Evolutionary conservation across 2,329 filamentous ascomycete genomes (phyloP).

Genomic region (Cladobotryum protrusum): DNA sequence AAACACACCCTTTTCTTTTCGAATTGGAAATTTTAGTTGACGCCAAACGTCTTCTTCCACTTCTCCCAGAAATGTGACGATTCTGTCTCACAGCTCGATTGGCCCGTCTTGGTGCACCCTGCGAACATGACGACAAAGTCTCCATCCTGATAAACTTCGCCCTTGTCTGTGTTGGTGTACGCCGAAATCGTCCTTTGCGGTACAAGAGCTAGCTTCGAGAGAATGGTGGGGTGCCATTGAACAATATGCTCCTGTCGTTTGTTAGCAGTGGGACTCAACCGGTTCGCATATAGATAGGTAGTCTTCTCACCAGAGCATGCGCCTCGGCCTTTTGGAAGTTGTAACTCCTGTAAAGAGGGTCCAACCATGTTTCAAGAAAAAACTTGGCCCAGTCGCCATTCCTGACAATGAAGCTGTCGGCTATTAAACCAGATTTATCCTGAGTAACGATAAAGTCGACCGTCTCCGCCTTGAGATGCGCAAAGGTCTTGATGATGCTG

Average conservation of each 20-base stretch:
- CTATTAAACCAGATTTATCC: slow-evolving; percentile 71
- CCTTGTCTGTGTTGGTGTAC: slow-evolving; percentile 55
- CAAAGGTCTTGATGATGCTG: slow-evolving; percentile 93
- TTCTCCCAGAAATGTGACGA: slow-evolving; percentile 48
- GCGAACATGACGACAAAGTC: slow-evolving; percentile 78
- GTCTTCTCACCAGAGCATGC: slow-evolving; percentile 69
- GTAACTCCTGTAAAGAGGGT: slow-evolving; percentile 87
- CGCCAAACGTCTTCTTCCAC: slow-evolving; percentile 38
- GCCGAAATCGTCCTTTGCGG: slow-evolving; percentile 79
- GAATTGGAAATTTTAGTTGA: neutral
- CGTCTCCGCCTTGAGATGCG: slow-evolving; percentile 68
- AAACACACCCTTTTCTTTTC: neutral
- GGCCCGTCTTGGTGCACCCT: slow-evolving; percentile 56
- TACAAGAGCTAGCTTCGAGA: slow-evolving; percentile 84
- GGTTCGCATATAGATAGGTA: neutral
- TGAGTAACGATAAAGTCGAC: slow-evolving; percentile 80
- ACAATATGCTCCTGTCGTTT: slow-evolving; percentile 67
- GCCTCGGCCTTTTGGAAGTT: slow-evolving; percentile 94
- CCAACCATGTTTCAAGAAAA: slow-evolving; percentile 93
- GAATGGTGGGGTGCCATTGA: slow-evolving; percentile 95
- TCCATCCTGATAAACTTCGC: slow-evolving; percentile 69
- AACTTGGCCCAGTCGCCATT: slow-evolving; percentile 89
- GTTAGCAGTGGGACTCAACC: slow-evolving; percentile 21
- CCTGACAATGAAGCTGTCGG: slow-evolving; percentile 71
- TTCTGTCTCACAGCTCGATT: slow-evolving; percentile 64